Conservation (phyloP, 2,329 filamentous ascomycete genomes). For the Xylariaceae sp. region DNA sequence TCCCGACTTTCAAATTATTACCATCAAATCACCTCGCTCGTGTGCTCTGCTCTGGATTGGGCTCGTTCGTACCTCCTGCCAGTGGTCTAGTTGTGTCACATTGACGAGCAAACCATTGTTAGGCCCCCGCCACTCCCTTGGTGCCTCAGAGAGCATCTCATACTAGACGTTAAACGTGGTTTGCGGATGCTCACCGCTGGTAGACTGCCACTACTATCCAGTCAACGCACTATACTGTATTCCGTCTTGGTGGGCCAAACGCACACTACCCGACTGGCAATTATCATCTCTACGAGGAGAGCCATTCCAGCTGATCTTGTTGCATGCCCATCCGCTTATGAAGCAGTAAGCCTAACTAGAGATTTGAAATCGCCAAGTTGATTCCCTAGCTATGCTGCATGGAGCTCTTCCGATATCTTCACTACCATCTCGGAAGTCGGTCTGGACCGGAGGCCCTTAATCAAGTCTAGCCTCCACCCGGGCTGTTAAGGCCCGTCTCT, state of each 20-base stretch:
- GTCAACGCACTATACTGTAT: conserved; percentile 16
- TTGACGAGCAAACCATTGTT: conserved; percentile 16
- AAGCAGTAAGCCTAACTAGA: too few species aligned
- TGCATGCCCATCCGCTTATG: too few species aligned
- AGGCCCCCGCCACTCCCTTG: conserved; percentile 12
- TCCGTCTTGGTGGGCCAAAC: too few species aligned
- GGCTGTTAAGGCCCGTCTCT: conserved; percentile 11
- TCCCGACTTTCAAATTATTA: too few species aligned
- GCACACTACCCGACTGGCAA: too few species aligned
- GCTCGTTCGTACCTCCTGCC: not conserved
- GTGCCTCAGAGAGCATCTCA: conserved; percentile 7
- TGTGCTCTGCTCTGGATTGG: too few species aligned
- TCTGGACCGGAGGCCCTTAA: conserved; percentile 2
- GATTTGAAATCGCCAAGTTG: too few species aligned
- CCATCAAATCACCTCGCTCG: too few species aligned
- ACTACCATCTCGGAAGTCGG: conserved; percentile 11
- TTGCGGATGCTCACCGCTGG: conserved; percentile 14
- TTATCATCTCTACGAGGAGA: too few species aligned
- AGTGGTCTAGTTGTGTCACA: conserved; percentile 15
- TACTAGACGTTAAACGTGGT: conserved; percentile 7
- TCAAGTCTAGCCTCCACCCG: not conserved
- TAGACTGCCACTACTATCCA: conserved; percentile 13
- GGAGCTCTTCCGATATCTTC: conserved; percentile 11
- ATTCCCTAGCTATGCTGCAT: conserved; percentile 15
- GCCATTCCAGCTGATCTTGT: too few species aligned